phyloP scores from a whole-genome alignment of 768 basidiomycete genomes.

The Boletus barrowsii region DNA sequence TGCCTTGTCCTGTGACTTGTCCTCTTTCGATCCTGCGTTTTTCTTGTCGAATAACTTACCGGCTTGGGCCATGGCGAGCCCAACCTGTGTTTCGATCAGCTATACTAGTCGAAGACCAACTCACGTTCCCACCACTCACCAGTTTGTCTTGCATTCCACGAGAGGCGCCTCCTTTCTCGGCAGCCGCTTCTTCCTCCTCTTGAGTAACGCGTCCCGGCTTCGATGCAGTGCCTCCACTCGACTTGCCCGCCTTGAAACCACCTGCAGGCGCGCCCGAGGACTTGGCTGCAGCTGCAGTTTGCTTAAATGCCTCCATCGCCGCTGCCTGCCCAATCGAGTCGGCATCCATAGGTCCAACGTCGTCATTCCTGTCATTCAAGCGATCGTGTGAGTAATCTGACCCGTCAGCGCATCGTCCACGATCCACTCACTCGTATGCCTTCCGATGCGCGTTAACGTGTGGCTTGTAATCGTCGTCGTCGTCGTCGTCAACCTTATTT shows the following conservation, averaged over 20 bases:
- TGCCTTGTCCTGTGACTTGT: constrained; percentile 20
- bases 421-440: constrained; percentile 28
- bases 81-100: constrained; percentile 16
- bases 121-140: constrained; percentile 12
- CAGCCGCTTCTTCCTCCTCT: constrained; percentile 6
- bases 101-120: neutral
- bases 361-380: constrained; percentile 9
- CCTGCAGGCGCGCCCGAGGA: constrained; percentile 17
- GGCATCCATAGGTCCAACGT: constrained; percentile 26
- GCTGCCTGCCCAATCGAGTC: constrained; percentile 29
- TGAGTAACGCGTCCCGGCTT: neutral
- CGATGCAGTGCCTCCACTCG: neutral
- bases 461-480: constrained; percentile 13
- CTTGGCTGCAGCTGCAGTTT: constrained; percentile 13
- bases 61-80: constrained; percentile 32
- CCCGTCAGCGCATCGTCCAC: neutral
- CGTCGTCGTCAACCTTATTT: constrained; percentile 3
- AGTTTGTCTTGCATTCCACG: constrained; percentile 31
- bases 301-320: constrained; percentile 31
- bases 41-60: constrained; percentile 34
- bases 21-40: constrained; percentile 16
- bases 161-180: constrained; percentile 1
- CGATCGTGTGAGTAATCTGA: neutral
- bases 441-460: constrained; percentile 29
- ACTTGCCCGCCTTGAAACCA: constrained; percentile 10